Conservation (phyloP, 1,284 basidiomycete species). For the Cerrena zonata region DNA sequence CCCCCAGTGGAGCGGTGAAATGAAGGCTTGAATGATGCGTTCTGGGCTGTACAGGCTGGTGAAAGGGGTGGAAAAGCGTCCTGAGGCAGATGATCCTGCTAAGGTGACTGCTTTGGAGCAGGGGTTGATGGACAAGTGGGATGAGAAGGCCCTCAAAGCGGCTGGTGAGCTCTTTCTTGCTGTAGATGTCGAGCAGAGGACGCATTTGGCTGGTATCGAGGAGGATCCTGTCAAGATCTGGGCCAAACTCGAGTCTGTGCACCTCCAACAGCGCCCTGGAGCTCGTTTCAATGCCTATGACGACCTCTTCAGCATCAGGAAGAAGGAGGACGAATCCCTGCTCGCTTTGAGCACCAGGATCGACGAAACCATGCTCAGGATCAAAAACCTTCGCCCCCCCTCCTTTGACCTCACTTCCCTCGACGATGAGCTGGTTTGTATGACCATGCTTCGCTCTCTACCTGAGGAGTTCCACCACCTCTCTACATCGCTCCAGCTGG, state of each 20-base stretch:
- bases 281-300: constrained; percentile 27
- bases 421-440: constrained; percentile 20
- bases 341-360: constrained; percentile 21
- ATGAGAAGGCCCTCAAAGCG: background rate
- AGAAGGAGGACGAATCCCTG: constrained; percentile 25
- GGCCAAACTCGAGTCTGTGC: constrained; percentile 1
- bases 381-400: constrained; percentile 22
- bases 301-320: constrained; percentile 26
- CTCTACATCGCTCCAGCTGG: constrained; percentile 19
- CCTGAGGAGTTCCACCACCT: constrained; percentile 14
- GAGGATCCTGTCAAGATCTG: constrained; percentile 3
- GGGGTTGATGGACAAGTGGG: background rate
- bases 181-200: constrained; percentile 1
- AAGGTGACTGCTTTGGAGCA: background rate
- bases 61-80: background rate
- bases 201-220: constrained; percentile 2
- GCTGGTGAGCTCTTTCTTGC: background rate
- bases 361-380: constrained; percentile 19
- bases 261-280: background rate
- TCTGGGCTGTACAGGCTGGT: constrained; percentile 2
- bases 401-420: constrained; percentile 19
- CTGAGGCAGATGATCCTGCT: background rate
- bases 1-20: constrained; percentile 2
- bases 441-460: constrained; percentile 14
- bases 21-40: background rate